Conservation (phyloP, 1,139 yeast species). For the Candida mesenterica region DNA sequence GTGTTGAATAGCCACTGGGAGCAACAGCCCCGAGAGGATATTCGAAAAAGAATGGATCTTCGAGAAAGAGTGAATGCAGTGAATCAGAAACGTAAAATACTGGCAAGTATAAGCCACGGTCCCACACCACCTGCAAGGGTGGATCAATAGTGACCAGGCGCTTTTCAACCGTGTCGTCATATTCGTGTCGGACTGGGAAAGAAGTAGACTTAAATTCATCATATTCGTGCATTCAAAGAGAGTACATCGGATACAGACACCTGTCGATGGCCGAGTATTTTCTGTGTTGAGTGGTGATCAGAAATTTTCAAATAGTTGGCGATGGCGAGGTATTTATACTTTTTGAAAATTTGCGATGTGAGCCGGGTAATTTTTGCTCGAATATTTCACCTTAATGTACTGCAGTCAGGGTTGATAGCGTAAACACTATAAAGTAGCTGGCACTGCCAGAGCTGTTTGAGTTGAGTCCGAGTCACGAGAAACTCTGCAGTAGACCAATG, state of each 20-base stretch:
- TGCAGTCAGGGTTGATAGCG: no score
- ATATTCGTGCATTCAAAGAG: slow-evolving; percentile 22
- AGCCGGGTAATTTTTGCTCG: no score
- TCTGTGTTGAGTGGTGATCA: slow-evolving; percentile 5
- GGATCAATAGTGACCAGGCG: slow-evolving; percentile 40
- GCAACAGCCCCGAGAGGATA: slow-evolving; percentile 13
- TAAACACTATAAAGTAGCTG: no score
- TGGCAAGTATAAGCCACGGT: slow-evolving; percentile 74
- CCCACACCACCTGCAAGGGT: slow-evolving; percentile 38
- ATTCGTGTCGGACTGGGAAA: slow-evolving; percentile 85
- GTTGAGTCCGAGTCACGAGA: no score
- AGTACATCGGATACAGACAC: slow-evolving; percentile 3
- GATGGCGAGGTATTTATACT: slow-evolving; percentile 11
- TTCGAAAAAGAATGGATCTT: slow-evolving; percentile 7
- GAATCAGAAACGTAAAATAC: slow-evolving; percentile 73
- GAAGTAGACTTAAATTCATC: slow-evolving; percentile 67
- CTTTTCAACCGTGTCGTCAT: slow-evolving; percentile 79
- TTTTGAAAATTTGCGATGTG: slow-evolving; percentile 2
- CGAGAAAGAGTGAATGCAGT: slow-evolving; percentile 13
- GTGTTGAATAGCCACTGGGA: slow-evolving; percentile 9
- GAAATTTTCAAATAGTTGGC: slow-evolving; percentile 3
- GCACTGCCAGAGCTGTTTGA: no score
- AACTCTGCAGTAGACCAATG: no score
- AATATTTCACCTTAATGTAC: no score
- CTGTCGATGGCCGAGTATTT: slow-evolving; percentile 7